Evolutionary conservation across 257 asterid species (phyloP).

Genomic region (Penstemon davidsonii): DNA sequence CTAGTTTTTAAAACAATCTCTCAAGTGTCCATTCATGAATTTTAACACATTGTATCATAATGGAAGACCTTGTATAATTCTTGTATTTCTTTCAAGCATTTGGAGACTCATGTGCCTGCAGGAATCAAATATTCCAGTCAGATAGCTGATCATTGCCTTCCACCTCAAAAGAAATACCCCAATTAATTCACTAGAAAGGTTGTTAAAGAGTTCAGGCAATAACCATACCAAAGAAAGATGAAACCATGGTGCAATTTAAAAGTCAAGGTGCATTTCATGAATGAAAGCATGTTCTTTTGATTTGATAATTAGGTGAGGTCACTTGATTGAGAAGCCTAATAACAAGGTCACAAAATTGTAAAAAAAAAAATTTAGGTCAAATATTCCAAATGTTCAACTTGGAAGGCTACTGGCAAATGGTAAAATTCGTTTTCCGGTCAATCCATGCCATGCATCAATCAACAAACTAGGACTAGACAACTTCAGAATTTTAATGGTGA

Average conservation of each 20-base stretch:
- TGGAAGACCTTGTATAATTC: conserved; percentile 67
- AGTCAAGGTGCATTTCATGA: conserved; percentile 1
- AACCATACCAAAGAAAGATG: conserved; percentile 21
- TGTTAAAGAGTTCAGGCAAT: conserved; percentile 22
- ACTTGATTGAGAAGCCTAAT: background rate
- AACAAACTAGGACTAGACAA: background rate
- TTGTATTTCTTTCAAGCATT: conserved; percentile 76
- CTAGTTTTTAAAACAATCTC: conserved; percentile 34
- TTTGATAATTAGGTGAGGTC: background rate
- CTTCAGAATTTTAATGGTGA: conserved; percentile 29
- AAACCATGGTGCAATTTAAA: conserved; percentile 26
- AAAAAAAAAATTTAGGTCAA: background rate
- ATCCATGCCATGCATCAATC: background rate
- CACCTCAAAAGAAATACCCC: conserved; percentile 33
- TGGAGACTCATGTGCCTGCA: conserved; percentile 99
- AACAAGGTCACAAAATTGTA: background rate
- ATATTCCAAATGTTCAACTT: background rate
- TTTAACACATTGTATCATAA: conserved; percentile 45
- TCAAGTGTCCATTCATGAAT: conserved; percentile 30
- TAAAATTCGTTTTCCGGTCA: background rate
- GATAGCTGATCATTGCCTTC: conserved; percentile 53
- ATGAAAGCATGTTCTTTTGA: conserved; percentile 16
- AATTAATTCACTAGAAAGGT: conserved; percentile 22
- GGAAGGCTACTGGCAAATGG: background rate
- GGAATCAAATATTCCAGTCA: conserved; percentile 87